Evolutionary conservation across 1,284 basidiomycete species (phyloP), one percentile per base, ranked within the genome.

Genomic region (Ceraceosorus guamensis): DNA sequence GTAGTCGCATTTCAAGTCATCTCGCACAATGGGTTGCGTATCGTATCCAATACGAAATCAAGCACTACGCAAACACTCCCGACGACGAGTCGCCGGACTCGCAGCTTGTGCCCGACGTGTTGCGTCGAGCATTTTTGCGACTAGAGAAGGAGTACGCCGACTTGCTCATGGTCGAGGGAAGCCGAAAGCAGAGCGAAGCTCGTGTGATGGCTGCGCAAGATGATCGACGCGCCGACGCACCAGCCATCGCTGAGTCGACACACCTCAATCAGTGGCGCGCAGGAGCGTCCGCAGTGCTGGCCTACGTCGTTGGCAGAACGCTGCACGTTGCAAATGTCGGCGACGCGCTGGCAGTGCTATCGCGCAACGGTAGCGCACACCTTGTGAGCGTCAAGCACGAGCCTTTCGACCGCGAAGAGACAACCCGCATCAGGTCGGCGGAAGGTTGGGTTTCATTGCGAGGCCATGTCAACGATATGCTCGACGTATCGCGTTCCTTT

Each of bases 381-480:
- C 78, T 87, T 14, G 80, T 96, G 35, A 88, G 91, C 24, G 82
- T 81, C 66, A 85, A 86, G 68, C 95, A 98, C 74, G 88, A 93
- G 61, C 93, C 95, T 0, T 91, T 91, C 57, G 88, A 95, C 71
- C 83, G 86, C 30, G 80, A 81, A 16, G 95, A 98, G 78, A 90
- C 87, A 2, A 81, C 82, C 14, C 83, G 92, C 18, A 96, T 98
- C 61, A 85, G 95, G 34, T 81, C 84, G 0, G 89, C 91, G 2
- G 95, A 97, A 77, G 92, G 91, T 0, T 98, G 90, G 88, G 87
- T 98, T 41, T 91, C 91, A 4, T 87, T 90, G n/a, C 85, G 87
- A 61, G 93, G 93, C 5, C 81, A 87, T 33, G 87, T 98, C 65
- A 95, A 95, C 77, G 91, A 96, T 75, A 87, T 91, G 70, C 84